Evolutionary conservation across 129 eudicot species (phyloP), one percentile per base, ranked within the genome.

Genomic region (Centella asiatica): DNA sequence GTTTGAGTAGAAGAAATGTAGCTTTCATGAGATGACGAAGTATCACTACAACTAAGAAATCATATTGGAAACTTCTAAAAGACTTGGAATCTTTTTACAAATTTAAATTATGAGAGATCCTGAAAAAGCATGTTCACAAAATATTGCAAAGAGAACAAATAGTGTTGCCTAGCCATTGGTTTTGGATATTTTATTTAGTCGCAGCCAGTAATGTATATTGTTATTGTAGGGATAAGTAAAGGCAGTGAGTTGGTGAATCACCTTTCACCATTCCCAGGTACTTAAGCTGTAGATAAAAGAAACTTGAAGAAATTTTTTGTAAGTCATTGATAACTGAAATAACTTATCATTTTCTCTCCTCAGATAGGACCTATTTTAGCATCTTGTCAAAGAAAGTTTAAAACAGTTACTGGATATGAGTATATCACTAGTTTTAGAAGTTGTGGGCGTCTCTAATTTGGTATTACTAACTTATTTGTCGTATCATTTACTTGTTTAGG

Each of bases 401-500:
- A 13, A 37, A 37, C n/a, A n/a, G n/a, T n/a, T n/a, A n/a, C n/a
- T n/a, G n/a, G n/a, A n/a, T n/a, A n/a, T n/a, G n/a, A n/a, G n/a
- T n/a, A n/a, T n/a, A n/a, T n/a, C n/a, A n/a, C n/a, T n/a, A n/a
- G n/a, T n/a, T n/a, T n/a, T n/a, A n/a, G n/a, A n/a, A n/a, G n/a
- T n/a, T n/a, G n/a, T n/a, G n/a, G 6, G 1, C 31, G 12, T n/a
- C 22, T 18, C 19, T 24, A 10, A 17, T 29, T 31, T 5, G 5
- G 1, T 46, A 3, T 2, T 25, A 20, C 29, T 49, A 31, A 18
- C 12, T 11, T 45, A 3, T 29, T 45, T 58, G 55, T 31, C 33
- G 20, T 13, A 50, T 33, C 25, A 13, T 74, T 53, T 45, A 49
- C 29, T 65, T 19, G 32, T 62, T 15, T 55, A 92, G 99, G 95